These are phyloP conservation scores for Penstemon newberryi DNA, from an alignment of 257 asterid genomes.

Conservation along the genomic window DNA sequence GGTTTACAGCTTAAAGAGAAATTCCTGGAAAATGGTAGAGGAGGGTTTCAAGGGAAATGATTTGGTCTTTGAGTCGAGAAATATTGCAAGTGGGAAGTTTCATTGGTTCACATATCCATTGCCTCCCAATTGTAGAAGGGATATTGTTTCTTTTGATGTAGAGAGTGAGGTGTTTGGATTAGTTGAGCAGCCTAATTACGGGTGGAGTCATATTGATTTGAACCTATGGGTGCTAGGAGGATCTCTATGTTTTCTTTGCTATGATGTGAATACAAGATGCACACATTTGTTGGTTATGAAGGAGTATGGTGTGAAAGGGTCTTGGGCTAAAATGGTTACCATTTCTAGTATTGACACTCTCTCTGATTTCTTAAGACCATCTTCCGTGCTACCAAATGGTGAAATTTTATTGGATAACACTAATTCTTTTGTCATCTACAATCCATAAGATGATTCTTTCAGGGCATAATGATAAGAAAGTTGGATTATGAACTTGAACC, in stretches of 20 bases:
- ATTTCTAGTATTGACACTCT: no score
- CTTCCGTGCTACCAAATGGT: no score
- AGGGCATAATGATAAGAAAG: no score
- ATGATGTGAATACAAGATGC: not conserved
- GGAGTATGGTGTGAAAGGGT: not conserved
- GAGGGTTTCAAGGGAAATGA: not conserved
- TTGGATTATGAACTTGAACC: no score
- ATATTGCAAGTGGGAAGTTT: not conserved
- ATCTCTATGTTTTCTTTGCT: not conserved
- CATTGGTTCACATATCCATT: not conserved
- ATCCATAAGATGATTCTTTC: no score
- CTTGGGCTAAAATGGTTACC: no score
- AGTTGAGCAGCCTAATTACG: not conserved
- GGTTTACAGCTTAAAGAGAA: not conserved
- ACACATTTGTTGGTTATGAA: slow-evolving; percentile 2
- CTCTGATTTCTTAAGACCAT: no score
- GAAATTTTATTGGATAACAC: no score
- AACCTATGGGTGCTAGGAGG: not conserved
- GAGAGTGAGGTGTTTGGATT: not conserved
- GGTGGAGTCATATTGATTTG: not conserved
- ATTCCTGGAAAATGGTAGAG: not conserved
- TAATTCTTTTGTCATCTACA: no score
- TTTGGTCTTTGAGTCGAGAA: not conserved
- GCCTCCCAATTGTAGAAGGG: no score
- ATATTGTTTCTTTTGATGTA: not conserved